A percentile compares a stretch with the other conserved stretches of the same genome.
Evolutionary conservation across 805 yeast species (phyloP).

Genomic region (Nakazawaea wickerhamii): DNA sequence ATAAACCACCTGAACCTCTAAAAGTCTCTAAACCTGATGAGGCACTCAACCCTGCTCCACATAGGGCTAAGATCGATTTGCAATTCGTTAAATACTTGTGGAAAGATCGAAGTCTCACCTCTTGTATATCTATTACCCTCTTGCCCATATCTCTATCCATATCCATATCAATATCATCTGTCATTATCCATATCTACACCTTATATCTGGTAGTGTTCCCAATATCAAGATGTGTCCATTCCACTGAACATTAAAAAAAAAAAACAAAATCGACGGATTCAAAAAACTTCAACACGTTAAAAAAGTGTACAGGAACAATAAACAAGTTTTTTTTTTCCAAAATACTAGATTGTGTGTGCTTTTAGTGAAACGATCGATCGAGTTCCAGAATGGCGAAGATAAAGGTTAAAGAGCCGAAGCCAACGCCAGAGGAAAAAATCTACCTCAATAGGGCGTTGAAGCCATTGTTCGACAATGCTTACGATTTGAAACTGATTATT

Average conservation of each 20-base stretch:
- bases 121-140: neutral
- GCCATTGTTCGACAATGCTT: conserved; percentile 14
- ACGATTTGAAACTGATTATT: conserved; percentile 22
- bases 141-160: neutral
- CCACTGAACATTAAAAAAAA: neutral
- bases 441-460: conserved; percentile 12
- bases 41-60: conserved; percentile 82
- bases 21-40: conserved; percentile 74
- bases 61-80: conserved; percentile 52
- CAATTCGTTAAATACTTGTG: conserved; percentile 43
- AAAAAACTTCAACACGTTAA: conserved; percentile 9
- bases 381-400: conserved; percentile 6
- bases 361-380: conserved; percentile 1
- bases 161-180: neutral
- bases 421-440: neutral
- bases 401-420: conserved; percentile 10
- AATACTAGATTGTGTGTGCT: neutral
- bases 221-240: neutral
- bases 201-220: neutral
- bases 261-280: neutral
- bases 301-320: conserved; percentile 4
- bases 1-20: conserved; percentile 66
- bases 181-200: neutral
- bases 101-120: conserved; percentile 25
- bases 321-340: conserved; percentile 3